Evolutionary conservation across 1,284 basidiomycete species (phyloP).

Genomic region (Cutaneotrichosporon sp.): DNA sequence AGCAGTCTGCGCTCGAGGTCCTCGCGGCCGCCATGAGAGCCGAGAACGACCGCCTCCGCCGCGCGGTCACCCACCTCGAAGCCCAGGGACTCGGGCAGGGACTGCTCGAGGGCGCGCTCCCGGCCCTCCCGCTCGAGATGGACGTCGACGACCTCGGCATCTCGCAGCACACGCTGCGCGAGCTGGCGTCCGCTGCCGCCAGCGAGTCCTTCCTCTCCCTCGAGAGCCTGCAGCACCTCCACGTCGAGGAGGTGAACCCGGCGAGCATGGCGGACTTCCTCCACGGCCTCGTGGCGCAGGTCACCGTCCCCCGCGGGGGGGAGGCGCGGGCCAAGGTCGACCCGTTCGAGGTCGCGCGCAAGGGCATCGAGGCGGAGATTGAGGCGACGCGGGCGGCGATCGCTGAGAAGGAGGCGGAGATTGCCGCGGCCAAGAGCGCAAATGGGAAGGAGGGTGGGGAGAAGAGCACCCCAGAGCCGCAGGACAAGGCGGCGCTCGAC

Average conservation of each 20-base stretch:
- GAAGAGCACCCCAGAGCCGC: too few relatives aligned
- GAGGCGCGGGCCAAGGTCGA: not conserved
- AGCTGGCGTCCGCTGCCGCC: conserved; percentile 26
- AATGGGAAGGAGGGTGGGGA: not conserved
- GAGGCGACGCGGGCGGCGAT: conserved; percentile 17
- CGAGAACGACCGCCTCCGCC: conserved; percentile 25
- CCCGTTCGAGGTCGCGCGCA: conserved; percentile 20
- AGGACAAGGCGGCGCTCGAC: conserved; percentile 13
- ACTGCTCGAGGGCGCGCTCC: not conserved
- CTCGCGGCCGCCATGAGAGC: conserved; percentile 11
- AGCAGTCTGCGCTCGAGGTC: conserved; percentile 13
- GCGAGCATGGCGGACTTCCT: conserved; percentile 20
- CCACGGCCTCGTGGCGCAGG: conserved; percentile 21
- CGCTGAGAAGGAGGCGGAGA: conserved; percentile 22
- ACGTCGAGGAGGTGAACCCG: not conserved
- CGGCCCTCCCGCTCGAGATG: not conserved
- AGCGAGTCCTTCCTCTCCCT: conserved; percentile 13
- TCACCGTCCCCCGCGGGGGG: conserved; percentile 5
- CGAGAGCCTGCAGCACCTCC: conserved; percentile 22
- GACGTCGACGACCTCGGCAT: conserved; percentile 9
- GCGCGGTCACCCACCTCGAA: conserved; percentile 15
- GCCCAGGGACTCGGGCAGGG: not conserved
- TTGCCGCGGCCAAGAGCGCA: conserved; percentile 5
- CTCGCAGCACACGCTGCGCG: conserved; percentile 23
- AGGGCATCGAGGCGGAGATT: conserved; percentile 22